Conservation (phyloP, 345 rosid genomes). For the Cardiospermum halicacabum region DNA sequence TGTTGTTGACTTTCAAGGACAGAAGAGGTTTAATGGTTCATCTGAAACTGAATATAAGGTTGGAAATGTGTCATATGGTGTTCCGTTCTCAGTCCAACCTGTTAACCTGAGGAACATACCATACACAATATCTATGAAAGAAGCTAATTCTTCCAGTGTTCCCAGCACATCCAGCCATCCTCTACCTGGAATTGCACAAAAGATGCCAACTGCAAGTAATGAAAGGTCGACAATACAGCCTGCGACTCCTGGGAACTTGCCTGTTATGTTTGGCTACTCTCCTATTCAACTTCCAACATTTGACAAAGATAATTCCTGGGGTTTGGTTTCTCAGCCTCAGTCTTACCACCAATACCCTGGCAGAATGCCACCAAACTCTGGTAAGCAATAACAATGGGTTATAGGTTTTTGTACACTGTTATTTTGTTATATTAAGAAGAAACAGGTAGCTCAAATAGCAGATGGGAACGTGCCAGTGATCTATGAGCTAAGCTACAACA, state of each 20-base stretch:
- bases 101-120: slow-evolving; percentile 39
- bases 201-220: slow-evolving; percentile 36
- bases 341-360: slow-evolving; percentile 47
- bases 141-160: slow-evolving; percentile 41
- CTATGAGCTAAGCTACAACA: background rate
- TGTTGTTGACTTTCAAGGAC: slow-evolving; percentile 34
- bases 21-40: slow-evolving; percentile 36
- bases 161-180: slow-evolving; percentile 41
- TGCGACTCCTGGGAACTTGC: slow-evolving; percentile 53
- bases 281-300: slow-evolving; percentile 74
- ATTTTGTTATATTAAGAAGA: slow-evolving; percentile 3
- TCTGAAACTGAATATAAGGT: slow-evolving; percentile 47
- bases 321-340: slow-evolving; percentile 48
- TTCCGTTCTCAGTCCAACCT: slow-evolving; percentile 54
- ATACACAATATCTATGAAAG: slow-evolving; percentile 45
- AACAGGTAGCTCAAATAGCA: background rate
- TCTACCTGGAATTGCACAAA: slow-evolving; percentile 38
- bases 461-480: background rate
- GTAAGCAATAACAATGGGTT: slow-evolving; percentile 39
- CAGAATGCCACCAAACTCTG: slow-evolving; percentile 47
- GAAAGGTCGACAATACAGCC: slow-evolving; percentile 38
- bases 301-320: slow-evolving; percentile 79
- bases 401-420: slow-evolving; percentile 26
- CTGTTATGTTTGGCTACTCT: slow-evolving; percentile 71
- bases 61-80: slow-evolving; percentile 43